These are phyloP conservation scores for Cicer judaicum DNA, from an alignment of 306 rosid genomes.

Conservation along the genomic window DNA sequence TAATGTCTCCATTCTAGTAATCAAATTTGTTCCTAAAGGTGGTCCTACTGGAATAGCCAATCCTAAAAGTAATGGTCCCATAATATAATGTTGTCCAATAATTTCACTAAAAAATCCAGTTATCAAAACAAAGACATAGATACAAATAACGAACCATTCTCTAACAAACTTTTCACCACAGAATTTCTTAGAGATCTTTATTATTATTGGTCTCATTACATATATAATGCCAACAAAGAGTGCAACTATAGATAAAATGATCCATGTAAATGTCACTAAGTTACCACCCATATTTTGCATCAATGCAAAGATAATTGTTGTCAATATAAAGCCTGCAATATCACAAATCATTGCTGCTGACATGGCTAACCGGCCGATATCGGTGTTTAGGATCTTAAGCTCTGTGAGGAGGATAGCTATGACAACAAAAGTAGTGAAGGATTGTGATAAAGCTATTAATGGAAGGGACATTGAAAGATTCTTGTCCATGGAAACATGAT, in stretches of 20 bases:
- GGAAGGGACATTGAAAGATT: slow-evolving; percentile 38
- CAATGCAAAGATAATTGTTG: slow-evolving; percentile 6
- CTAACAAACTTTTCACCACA: slow-evolving; percentile 30
- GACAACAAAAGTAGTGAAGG: slow-evolving; percentile 51
- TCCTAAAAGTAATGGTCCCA: slow-evolving; percentile 71
- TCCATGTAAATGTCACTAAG: background rate
- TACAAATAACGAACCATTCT: slow-evolving; percentile 39
- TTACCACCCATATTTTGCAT: background rate
- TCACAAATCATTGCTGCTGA: slow-evolving; percentile 55
- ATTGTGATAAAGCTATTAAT: slow-evolving; percentile 46
- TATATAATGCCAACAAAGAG: slow-evolving; percentile 20
- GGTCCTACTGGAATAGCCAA: slow-evolving; percentile 64
- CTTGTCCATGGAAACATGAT: slow-evolving; percentile 24
- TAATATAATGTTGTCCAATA: slow-evolving; percentile 64
- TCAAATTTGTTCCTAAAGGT: slow-evolving; percentile 64
- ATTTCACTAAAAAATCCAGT: slow-evolving; percentile 50
- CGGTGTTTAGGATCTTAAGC: slow-evolving; percentile 64
- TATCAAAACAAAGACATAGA: slow-evolving; percentile 48
- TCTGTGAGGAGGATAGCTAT: slow-evolving; percentile 55
- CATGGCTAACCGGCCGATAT: slow-evolving; percentile 65
- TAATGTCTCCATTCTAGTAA: slow-evolving; percentile 52
- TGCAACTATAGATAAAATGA: slow-evolving; percentile 23
- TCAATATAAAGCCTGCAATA: slow-evolving; percentile 39
- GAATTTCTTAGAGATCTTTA: slow-evolving; percentile 37
- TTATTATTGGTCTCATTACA: slow-evolving; percentile 45